A percentile compares a stretch with the other conserved stretches of the same genome.
phyloP scores from a whole-genome alignment of 176 grass and related monocot genomes.

The Musa troglodytarum region DNA sequence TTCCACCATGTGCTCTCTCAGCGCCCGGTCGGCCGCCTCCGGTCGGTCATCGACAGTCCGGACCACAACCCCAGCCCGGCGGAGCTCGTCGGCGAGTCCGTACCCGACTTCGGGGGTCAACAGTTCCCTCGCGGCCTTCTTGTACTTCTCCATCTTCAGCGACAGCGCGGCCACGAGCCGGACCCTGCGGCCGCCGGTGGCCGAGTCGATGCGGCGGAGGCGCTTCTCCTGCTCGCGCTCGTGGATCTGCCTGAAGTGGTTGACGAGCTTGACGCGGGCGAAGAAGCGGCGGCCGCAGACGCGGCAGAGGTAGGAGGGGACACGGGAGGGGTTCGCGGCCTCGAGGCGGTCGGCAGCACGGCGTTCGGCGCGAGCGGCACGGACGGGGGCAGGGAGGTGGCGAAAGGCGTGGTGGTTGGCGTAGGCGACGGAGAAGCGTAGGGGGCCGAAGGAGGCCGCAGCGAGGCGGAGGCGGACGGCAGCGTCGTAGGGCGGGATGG shows the following conservation, averaged over 20 bases:
- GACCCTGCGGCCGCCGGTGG: slow-evolving; percentile 33
- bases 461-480: slow-evolving; percentile 49
- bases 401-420: slow-evolving; percentile 25
- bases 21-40: slow-evolving; percentile 16
- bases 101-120: slow-evolving; percentile 15
- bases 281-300: slow-evolving; percentile 35
- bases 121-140: slow-evolving; percentile 54
- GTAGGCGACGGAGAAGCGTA: slow-evolving; percentile 40
- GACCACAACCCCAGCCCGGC: slow-evolving; percentile 25
- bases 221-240: slow-evolving; percentile 22
- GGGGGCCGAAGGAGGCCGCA: slow-evolving; percentile 33
- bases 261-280: slow-evolving; percentile 27
- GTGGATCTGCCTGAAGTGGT: slow-evolving; percentile 40
- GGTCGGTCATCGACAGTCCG: slow-evolving; percentile 12
- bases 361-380: neutral
- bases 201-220: slow-evolving; percentile 39
- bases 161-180: slow-evolving; percentile 45
- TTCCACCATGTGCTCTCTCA: slow-evolving; percentile 27
- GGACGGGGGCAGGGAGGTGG: slow-evolving; percentile 20
- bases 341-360: neutral
- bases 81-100: slow-evolving; percentile 37
- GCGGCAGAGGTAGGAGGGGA: slow-evolving; percentile 25
- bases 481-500: slow-evolving; percentile 40
- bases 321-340: neutral
- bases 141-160: slow-evolving; percentile 59